Base-by-base conservation (phyloP, 129 eudicot species). In the Saposhnikovia divaricata region DNA sequence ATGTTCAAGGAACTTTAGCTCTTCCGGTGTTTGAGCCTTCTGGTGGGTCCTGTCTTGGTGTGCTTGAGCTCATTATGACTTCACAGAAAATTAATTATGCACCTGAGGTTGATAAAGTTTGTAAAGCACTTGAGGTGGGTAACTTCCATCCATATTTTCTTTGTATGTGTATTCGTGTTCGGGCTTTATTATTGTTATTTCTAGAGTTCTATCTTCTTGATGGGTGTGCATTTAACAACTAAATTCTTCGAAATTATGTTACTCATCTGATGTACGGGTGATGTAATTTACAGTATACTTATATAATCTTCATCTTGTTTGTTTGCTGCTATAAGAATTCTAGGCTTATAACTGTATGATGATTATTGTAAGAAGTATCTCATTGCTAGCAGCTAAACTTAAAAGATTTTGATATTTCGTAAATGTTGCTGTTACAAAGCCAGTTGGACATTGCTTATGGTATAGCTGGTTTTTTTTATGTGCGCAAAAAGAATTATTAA, bases 51-150 rank as follows among this genome's bases (percentile, higher is more conserved):
- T 95, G 99, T 83, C 91, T 95, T 89, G 99, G 99, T 72, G 99
- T 96, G 77, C 81, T 96, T 63, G 99, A 96, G 89, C 91, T 96
- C 73, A 91, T 96, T 79, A 88, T 92, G 95, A 92, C 94, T 80
- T 88, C 94, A 71, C 97, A 89, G 92, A 92, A 89, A 82, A 92
- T 96, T 63, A 92, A 96, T 85, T 96, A 92, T 87, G 98, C 98
- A 66, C 96, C 99, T 28, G 99, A 96, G 87, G 98, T 96, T 79
- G 98, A 96, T 85, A 96, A 92, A 96, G 98, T 96, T 51, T 96
- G 99, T 91, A 96, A 92, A 86, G 99, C 99, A 53, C 97, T 96
- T 84, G 99, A 96, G 99, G 98, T 96, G 85, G 84, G 91, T 84
- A 53, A 19, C 43, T 40, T 74, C 2, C 40, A 59, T n/a, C 84